Conservation (phyloP, 2,329 filamentous ascomycete species). For the Monosporascus sp. region DNA sequence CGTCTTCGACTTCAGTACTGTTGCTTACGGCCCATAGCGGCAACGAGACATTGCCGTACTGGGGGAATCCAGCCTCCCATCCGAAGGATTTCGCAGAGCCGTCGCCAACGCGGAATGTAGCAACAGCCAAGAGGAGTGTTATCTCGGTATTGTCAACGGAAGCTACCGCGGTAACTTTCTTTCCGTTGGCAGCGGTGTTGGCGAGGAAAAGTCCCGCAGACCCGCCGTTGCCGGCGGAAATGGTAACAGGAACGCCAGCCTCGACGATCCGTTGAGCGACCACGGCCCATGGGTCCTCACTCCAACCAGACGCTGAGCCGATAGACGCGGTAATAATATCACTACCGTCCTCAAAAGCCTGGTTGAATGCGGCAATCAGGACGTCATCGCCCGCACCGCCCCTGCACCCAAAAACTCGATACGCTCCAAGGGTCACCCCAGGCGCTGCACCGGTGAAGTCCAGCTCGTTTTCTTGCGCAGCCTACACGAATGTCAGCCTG, state of each 20-base stretch:
- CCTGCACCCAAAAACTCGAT: constrained; percentile 32
- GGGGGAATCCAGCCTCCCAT: constrained; percentile 10
- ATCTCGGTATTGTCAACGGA: not conserved
- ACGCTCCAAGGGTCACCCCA: constrained; percentile 33
- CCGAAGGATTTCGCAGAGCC: constrained; percentile 5
- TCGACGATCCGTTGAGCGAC: constrained; percentile 5
- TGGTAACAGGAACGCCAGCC: constrained; percentile 6
- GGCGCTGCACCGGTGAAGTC: constrained; percentile 36
- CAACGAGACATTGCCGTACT: constrained; percentile 9
- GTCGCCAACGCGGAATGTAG: not conserved
- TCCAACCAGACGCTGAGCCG: constrained; percentile 3
- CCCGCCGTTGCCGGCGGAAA: constrained; percentile 8
- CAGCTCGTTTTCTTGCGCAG: constrained; percentile 30
- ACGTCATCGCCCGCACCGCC: constrained; percentile 30
- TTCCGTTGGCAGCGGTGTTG: not conserved
- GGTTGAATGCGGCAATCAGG: constrained; percentile 33
- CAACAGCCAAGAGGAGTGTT: not conserved
- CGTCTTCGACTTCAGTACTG: constrained; percentile 19
- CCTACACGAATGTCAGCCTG: constrained; percentile 9
- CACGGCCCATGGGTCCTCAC: constrained; percentile 3
- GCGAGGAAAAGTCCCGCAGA: not conserved
- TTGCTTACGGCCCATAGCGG: constrained; percentile 25
- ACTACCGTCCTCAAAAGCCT: constrained; percentile 33
- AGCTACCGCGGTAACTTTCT: not conserved
- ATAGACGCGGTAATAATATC: constrained; percentile 8